phyloP scores from a whole-genome alignment of 768 basidiomycete species.

The Fibroporia radiculosa region DNA sequence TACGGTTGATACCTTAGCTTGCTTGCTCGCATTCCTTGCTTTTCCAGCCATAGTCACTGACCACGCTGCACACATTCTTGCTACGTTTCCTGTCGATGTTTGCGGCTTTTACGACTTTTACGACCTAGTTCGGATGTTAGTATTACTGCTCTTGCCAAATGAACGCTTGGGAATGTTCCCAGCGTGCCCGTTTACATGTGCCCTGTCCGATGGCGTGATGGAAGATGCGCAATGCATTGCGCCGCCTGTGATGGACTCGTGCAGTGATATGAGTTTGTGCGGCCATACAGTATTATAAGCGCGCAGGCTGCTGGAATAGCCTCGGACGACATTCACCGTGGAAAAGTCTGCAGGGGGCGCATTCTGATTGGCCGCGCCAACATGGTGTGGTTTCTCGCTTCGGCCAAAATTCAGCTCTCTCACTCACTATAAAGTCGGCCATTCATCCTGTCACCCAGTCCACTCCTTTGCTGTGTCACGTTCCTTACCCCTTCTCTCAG shows the following conservation, averaged over 20 bases:
- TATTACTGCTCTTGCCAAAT: too few relatives aligned
- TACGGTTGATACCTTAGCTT: not conserved
- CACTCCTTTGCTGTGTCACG: not conserved
- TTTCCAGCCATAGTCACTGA: not conserved
- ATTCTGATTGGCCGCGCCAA: not conserved
- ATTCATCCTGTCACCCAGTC: not conserved
- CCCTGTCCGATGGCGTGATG: too few relatives aligned
- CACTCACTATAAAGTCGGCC: not conserved
- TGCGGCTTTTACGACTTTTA: conserved; percentile 5
- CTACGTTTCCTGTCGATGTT: not conserved
- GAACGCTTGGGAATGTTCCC: too few relatives aligned
- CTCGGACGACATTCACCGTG: not conserved
- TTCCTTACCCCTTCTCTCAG: not conserved
- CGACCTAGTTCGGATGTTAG: conserved; percentile 1
- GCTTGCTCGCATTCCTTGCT: not conserved
- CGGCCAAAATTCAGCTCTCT: not conserved
- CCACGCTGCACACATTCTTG: not conserved
- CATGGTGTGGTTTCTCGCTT: conserved; percentile 1
- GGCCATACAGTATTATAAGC: not conserved
- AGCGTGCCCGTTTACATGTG: not conserved
- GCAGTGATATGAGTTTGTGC: not conserved
- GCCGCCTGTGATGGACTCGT: not conserved
- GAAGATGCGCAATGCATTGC: not conserved
- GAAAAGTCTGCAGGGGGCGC: not conserved
- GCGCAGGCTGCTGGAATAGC: not conserved